Percentiles rank a stretch among this genome's conserved stretches.
Conservation (phyloP, 345 rosid species). For the Hibiscus tridactylites region DNA sequence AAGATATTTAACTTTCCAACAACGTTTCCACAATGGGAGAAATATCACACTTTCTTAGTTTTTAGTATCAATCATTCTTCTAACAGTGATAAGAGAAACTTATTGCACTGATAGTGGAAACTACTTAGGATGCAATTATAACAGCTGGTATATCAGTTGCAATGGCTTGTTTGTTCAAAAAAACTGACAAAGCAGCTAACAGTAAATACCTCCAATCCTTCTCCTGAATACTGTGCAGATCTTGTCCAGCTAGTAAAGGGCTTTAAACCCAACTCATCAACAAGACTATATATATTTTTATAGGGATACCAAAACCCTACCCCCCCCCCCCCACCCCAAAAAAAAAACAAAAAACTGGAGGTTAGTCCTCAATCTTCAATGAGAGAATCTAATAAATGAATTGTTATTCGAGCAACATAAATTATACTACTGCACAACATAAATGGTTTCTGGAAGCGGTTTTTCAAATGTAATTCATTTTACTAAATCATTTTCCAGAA, state of each 20-base stretch:
- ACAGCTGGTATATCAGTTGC: not conserved
- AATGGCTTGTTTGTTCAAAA: not conserved
- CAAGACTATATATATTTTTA: constrained; percentile 40
- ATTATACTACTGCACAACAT: not conserved
- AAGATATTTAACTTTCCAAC: not conserved
- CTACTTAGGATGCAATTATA: not conserved
- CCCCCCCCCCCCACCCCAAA: not conserved
- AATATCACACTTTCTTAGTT: too few species aligned
- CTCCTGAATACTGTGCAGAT: constrained; percentile 39
- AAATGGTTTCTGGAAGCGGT: too few species aligned
- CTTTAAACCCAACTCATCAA: constrained; percentile 40
- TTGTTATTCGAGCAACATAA: not conserved
- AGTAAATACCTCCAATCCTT: constrained; percentile 36
- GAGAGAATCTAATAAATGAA: not conserved
- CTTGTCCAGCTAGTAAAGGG: constrained; percentile 41
- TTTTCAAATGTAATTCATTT: too few species aligned
- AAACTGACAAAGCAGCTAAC: not conserved
- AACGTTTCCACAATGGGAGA: not conserved
- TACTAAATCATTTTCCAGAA: too few species aligned
- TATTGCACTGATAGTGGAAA: not conserved
- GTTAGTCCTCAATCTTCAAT: constrained; percentile 7
- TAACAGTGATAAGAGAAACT: not conserved
- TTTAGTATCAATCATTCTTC: too few species aligned
- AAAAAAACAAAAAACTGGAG: not conserved
- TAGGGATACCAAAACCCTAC: constrained; percentile 59